Evolutionary conservation across 306 rosid species (phyloP), one percentile per base, ranked within the genome.

Genomic region (Biancaea sappan): DNA sequence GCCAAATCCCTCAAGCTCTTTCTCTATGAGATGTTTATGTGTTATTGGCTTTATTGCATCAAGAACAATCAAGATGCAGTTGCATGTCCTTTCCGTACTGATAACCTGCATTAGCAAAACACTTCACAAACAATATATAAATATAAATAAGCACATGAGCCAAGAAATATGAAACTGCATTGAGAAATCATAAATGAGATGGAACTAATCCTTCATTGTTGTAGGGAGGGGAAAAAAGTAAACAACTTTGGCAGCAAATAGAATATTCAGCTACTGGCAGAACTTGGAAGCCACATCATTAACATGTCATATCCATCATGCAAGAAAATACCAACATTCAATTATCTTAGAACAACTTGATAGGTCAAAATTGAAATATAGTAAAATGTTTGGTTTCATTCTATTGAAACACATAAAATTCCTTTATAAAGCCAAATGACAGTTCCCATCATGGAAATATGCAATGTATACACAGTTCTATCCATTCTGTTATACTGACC

Each of bases 41-140:
- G 99, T 94, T 68, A 94, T 94, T 66, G 99, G 99, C 86, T 94
- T 94, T 80, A 94, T 94, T 80, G 97, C 99, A 83, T 94, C 99
- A 19, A 94, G 96, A 65, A 94, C 99, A 80, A 94, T 94, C 71
- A 94, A 76, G 82, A 94, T 94, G 81, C 97, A 90, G 84, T 90
- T 94, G 88, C 99, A 94, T 56, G 99, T 94, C 84, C 99, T 92
- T 84, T 97, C 90, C 53, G 99, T 94, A 84, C 99, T 94, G 82
- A 94, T 94, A 78, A 94, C 99, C 99, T 94, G 93, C 77, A 65
- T 54, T 79, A 16, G 63, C 59, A 40, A 62, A 73, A 81, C 60
- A 77, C 35, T 66, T 70, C 38, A 81, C 32, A 37, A 66, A 65
- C 41, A 62, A 82, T 7, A 64, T 15, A 71, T 35, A 62, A 25